These are phyloP conservation scores for Elsinoe necatrix DNA, from an alignment of 2,329 filamentous ascomycete species.

Conservation along the genomic window DNA sequence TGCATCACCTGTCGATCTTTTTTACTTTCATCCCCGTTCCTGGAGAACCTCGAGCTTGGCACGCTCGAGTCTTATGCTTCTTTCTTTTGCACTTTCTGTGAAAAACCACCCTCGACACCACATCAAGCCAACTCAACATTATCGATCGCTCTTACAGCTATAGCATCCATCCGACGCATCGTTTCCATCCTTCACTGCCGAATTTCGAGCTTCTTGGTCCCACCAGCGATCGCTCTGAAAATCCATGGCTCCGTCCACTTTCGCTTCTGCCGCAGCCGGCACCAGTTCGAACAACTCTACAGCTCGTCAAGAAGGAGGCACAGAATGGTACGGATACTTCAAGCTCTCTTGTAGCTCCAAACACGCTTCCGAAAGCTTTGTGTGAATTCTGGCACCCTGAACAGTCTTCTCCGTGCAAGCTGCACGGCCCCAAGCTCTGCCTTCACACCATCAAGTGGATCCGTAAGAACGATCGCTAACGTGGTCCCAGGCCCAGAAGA, in stretches of 20 bases:
- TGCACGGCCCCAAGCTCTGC: slow-evolving; percentile 15
- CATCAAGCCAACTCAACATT: neutral
- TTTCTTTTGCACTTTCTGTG: slow-evolving; percentile 13
- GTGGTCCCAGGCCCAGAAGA: slow-evolving; percentile 48
- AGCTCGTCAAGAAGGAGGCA: slow-evolving; percentile 36
- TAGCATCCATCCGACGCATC: neutral
- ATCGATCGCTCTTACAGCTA: slow-evolving; percentile 5
- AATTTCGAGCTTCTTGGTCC: neutral
- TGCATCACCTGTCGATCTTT: slow-evolving; percentile 14
- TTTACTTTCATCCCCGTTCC: slow-evolving; percentile 4
- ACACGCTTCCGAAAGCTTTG: neutral
- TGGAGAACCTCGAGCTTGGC: slow-evolving; percentile 14
- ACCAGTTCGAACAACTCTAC: slow-evolving; percentile 31
- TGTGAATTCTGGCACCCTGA: neutral
- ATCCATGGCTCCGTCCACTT: slow-evolving; percentile 27
- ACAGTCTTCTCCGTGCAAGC: slow-evolving; percentile 15
- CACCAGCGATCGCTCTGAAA: neutral
- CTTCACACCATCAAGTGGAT: neutral
- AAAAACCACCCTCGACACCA: slow-evolving; percentile 4
- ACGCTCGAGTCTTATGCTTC: slow-evolving; percentile 4
- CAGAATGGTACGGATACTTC: slow-evolving; percentile 38
- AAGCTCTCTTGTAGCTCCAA: neutral
- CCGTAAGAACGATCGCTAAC: slow-evolving; percentile 1
- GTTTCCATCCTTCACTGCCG: neutral
- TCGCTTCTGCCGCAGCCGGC: slow-evolving; percentile 44